Evolutionary conservation across 441 rosid genomes (phyloP), one percentile per base, ranked within the genome.

Genomic region (Dalechampia spathulata): DNA sequence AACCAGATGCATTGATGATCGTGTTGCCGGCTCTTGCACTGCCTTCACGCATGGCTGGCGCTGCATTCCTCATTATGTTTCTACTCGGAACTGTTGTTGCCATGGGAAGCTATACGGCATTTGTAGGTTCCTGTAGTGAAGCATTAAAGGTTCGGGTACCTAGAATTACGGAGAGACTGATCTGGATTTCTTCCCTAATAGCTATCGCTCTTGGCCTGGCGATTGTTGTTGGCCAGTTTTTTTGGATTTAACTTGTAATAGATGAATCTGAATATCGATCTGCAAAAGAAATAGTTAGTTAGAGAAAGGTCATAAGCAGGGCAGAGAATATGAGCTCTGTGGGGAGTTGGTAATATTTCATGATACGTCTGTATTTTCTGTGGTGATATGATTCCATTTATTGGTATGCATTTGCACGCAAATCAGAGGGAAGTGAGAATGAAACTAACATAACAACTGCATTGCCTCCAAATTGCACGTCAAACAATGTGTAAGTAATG

Each of bases 1-100:
- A 93, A 60, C 97, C 97, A 0, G 97, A 93, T 68, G 99, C 97
- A 7, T 64, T 90, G 63, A 82, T 93, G 99, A 93, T 87, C 82
- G 83, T 93, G 45, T 63, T 93, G 77, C 96, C 96, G 6, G 97
- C 97, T 16, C 83, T 93, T 14, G 99, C 97, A 45, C 63, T 93
- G 59, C 96, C 97, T 23, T 93, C 99, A 53, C 85, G 93, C 12
- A 17, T 82, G 66, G 96, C 96, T 0, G 93, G 99, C 22, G 90
- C 95, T 36, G 97, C 95, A 10, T 93, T 86, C 78, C 83, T 93
- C 7, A 42, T 75, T 32, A 93, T 87, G 97, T 87, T 93, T 76
- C 70, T 93, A 63, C 54, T 89, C 27, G 99, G 96, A 9, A 93
- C 99, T 0, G 97, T 90, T 11, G 62, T 90, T 1, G 90, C 97